Conservation (phyloP, 1,284 basidiomycete species). For the Ustilago sp. region DNA sequence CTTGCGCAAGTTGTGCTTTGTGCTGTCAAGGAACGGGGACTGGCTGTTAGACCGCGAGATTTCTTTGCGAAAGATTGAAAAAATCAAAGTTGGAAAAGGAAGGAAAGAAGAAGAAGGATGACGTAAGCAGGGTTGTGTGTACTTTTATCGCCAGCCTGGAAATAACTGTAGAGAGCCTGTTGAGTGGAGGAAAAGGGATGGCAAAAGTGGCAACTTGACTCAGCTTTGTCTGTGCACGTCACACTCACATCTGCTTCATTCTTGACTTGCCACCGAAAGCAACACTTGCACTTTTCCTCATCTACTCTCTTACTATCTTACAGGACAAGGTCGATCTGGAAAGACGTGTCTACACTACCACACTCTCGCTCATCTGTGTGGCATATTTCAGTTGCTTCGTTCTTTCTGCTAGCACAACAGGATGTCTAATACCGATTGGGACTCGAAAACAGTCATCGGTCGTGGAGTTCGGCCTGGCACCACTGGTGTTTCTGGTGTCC, state of each 20-base stretch:
- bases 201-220: background rate
- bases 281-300: background rate
- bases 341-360: background rate
- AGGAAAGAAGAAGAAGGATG: constrained; percentile 16
- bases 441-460: constrained; percentile 77
- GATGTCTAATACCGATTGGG: constrained; percentile 58
- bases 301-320: background rate
- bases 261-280: background rate
- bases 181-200: background rate
- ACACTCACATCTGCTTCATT: background rate
- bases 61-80: too few species aligned
- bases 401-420: background rate
- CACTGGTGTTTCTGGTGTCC: constrained; percentile 75
- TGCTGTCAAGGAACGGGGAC: too few species aligned
- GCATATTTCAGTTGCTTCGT: background rate
- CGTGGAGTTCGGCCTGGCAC: constrained; percentile 75
- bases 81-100: constrained; percentile 1
- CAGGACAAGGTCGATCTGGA: too few species aligned
- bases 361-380: background rate
- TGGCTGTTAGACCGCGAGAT: too few species aligned
- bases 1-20: too few species aligned
- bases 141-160: background rate
- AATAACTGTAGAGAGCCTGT: background rate
- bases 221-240: background rate
- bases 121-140: background rate